A percentile compares a stretch with the other conserved stretches of the same genome.
phyloP scores from a whole-genome alignment of 2,329 filamentous ascomycete species.

The Colletotrichum tofieldiae region DNA sequence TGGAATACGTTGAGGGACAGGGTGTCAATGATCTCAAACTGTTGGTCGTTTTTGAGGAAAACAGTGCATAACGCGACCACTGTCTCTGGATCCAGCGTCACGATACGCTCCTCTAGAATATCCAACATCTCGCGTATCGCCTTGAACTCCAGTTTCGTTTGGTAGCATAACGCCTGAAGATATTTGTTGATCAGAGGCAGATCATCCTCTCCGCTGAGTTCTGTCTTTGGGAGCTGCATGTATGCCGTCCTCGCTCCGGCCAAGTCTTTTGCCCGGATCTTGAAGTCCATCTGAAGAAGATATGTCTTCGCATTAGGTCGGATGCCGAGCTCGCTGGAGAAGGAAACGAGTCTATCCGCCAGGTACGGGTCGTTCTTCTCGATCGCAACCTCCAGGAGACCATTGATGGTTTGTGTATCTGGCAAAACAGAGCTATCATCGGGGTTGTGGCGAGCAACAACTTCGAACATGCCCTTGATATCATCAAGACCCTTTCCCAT shows the following conservation, averaged over 20 bases:
- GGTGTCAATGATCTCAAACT: conserved; percentile 85
- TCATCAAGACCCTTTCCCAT: conserved; percentile 80
- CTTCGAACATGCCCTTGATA: conserved; percentile 79
- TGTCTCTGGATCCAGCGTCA: conserved; percentile 80
- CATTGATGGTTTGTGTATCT: conserved; percentile 82
- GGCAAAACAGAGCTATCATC: conserved; percentile 66
- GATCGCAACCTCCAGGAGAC: conserved; percentile 80
- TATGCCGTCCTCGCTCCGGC: conserved; percentile 79
- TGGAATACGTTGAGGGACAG: conserved; percentile 82
- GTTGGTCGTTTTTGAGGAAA: conserved; percentile 83
- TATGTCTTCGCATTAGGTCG: conserved; percentile 79
- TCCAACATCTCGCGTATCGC: conserved; percentile 81
- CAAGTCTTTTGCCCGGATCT: conserved; percentile 80
- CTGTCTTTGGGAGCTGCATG: conserved; percentile 68
- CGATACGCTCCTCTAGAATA: conserved; percentile 79
- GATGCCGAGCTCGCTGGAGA: conserved; percentile 78
- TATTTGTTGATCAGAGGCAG: conserved; percentile 79
- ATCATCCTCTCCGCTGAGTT: conserved; percentile 70
- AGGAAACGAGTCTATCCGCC: conserved; percentile 79
- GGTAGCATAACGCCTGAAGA: conserved; percentile 77
- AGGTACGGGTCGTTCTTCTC: conserved; percentile 78
- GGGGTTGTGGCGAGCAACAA: conserved; percentile 70
- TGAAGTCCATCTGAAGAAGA: conserved; percentile 82
- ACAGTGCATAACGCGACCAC: conserved; percentile 80
- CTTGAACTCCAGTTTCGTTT: conserved; percentile 75